Conservation (phyloP, 2,329 filamentous ascomycete species). For the Stagonosporopsis cucurbitacearum region DNA sequence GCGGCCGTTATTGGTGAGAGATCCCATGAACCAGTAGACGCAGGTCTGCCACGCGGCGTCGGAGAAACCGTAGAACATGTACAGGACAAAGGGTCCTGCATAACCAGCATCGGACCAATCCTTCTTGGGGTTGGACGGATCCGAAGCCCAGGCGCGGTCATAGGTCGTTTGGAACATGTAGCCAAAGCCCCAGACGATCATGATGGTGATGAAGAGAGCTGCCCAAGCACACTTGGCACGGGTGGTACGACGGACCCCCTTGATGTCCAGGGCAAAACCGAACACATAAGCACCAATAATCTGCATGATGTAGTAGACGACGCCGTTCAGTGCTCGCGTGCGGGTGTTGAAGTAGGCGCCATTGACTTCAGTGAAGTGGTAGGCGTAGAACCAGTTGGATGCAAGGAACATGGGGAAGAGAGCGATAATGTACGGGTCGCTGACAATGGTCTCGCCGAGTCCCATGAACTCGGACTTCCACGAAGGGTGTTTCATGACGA, state of each 20-base stretch:
- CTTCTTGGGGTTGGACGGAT: slow-evolving; percentile 44
- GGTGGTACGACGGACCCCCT: slow-evolving; percentile 64
- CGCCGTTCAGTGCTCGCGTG: slow-evolving; percentile 76
- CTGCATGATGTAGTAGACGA: slow-evolving; percentile 81
- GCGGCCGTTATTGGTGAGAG: slow-evolving; percentile 89
- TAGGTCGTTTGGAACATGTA: slow-evolving; percentile 76
- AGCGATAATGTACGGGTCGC: slow-evolving; percentile 74
- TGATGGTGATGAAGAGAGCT: slow-evolving; percentile 71
- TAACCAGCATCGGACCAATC: slow-evolving; percentile 75
- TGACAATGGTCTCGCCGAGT: slow-evolving; percentile 73
- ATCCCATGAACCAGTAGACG: slow-evolving; percentile 96
- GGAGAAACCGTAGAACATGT: slow-evolving; percentile 89
- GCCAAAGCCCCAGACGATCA: slow-evolving; percentile 82
- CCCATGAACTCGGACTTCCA: slow-evolving; percentile 81
- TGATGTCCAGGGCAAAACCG: slow-evolving; percentile 71
- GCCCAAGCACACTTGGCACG: slow-evolving; percentile 70
- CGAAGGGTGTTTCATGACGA: slow-evolving; percentile 88
- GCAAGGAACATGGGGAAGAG: slow-evolving; percentile 84
- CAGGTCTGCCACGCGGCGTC: slow-evolving; percentile 90
- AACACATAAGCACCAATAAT: slow-evolving; percentile 77
- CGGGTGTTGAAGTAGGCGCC: slow-evolving; percentile 73
- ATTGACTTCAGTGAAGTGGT: slow-evolving; percentile 79
- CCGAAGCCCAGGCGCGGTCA: slow-evolving; percentile 48
- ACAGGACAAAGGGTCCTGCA: slow-evolving; percentile 82
- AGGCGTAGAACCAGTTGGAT: slow-evolving; percentile 81